Conservation (phyloP, 1,284 basidiomycete genomes). For the Peniophora sp. region DNA sequence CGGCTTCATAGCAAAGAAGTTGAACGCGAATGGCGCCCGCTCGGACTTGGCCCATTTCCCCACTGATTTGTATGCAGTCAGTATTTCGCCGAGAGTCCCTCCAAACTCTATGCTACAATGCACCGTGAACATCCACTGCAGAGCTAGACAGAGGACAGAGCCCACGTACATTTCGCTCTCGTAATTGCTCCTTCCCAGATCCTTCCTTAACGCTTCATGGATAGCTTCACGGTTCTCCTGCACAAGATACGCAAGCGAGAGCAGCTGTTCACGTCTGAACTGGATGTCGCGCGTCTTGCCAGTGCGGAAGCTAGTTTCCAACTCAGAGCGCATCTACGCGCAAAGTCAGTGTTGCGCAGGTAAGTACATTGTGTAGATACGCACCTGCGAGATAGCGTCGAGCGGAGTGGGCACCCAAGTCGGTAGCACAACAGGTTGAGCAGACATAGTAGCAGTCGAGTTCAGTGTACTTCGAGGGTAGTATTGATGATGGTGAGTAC, state of each 20-base stretch:
- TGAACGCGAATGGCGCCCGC: conserved; percentile 45
- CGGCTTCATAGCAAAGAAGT: conserved; percentile 49
- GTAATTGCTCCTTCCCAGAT: conserved; percentile 48
- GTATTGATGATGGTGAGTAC: too few species aligned
- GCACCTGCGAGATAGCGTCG: too few species aligned
- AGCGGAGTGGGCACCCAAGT: too few species aligned
- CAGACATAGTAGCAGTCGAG: too few species aligned
- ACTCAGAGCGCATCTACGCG: conserved; percentile 44
- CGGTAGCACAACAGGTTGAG: too few species aligned
- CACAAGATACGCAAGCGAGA: conserved; percentile 57
- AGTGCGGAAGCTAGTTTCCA: conserved; percentile 43
- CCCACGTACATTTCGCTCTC: conserved; percentile 50
- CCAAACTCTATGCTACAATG: conserved; percentile 47
- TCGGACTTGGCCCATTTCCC: conserved; percentile 74
- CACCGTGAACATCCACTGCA: too few species aligned
- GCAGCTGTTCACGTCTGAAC: conserved; percentile 63
- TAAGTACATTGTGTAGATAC: too few species aligned
- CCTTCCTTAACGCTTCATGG: conserved; percentile 41
- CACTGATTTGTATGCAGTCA: conserved; percentile 59
- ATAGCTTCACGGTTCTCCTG: conserved; percentile 58
- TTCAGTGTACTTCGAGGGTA: too few species aligned
- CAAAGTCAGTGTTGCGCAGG: too few species aligned
- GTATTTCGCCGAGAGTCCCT: conserved; percentile 49
- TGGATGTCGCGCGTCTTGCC: conserved; percentile 55
- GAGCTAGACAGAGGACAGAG: too few species aligned